Percentiles rank a stretch among this genome's conserved stretches.
phyloP scores from a whole-genome alignment of 1,284 basidiomycete genomes.

The Hypsizygus ulmarius region DNA sequence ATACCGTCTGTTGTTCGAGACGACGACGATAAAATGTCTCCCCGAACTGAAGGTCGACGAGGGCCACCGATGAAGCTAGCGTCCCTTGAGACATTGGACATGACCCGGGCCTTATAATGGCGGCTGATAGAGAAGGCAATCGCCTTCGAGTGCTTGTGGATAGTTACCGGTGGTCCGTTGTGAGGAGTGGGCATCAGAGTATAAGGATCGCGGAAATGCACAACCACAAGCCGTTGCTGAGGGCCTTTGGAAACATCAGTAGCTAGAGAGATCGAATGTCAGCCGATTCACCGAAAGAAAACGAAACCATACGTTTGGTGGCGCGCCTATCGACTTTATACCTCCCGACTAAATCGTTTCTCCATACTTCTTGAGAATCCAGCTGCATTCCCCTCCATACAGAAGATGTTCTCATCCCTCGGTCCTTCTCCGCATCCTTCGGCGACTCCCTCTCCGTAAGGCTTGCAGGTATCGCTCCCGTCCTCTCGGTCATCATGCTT shows the following conservation, averaged over 20 bases:
- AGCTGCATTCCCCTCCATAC: slow-evolving; percentile 44
- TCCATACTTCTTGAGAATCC: slow-evolving; percentile 64
- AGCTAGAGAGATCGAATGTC: slow-evolving; percentile 26
- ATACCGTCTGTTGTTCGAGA: slow-evolving; percentile 16
- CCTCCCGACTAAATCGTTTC: slow-evolving; percentile 59
- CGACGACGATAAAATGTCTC: slow-evolving; percentile 15
- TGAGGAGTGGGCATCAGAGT: slow-evolving; percentile 35
- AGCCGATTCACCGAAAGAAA: slow-evolving; percentile 4
- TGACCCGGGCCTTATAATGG: slow-evolving; percentile 42
- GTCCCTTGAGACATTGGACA: slow-evolving; percentile 9
- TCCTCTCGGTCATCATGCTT: slow-evolving; percentile 17
- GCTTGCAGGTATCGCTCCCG: slow-evolving; percentile 6
- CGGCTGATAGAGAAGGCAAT: slow-evolving; percentile 74
- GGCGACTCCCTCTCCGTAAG: slow-evolving; percentile 13
- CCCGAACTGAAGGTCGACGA: slow-evolving; percentile 14
- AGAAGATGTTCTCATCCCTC: slow-evolving; percentile 24
- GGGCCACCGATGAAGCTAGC: slow-evolving; percentile 3
- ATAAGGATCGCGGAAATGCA: slow-evolving; percentile 51
- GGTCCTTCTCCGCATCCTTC: slow-evolving; percentile 29
- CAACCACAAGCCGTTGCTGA: slow-evolving; percentile 65
- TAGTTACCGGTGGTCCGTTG: slow-evolving; percentile 60
- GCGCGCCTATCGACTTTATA: slow-evolving; percentile 58
- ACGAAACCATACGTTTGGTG: slow-evolving; percentile 41
- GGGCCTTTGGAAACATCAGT: slow-evolving; percentile 53
- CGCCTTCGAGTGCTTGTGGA: slow-evolving; percentile 77